Evolutionary conservation across 2,329 filamentous ascomycete species (phyloP).

Genomic region (Pseudogymnoascus sp.): DNA sequence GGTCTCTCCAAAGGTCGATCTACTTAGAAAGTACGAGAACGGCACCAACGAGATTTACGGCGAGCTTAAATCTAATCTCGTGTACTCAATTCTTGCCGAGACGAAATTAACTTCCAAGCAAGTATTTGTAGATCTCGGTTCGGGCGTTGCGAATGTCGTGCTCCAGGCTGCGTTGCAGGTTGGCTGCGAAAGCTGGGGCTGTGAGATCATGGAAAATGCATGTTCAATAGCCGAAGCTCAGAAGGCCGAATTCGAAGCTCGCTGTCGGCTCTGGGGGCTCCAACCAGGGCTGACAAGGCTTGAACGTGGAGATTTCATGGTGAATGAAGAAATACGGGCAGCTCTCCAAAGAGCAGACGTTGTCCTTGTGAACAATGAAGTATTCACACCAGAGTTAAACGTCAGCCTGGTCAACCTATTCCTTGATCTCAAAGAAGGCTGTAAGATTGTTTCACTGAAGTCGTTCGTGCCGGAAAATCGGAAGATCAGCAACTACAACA

Average conservation of each 20-base stretch:
- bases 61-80: conserved; percentile 78
- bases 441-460: conserved; percentile 83
- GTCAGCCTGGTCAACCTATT: conserved; percentile 81
- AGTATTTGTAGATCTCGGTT: conserved; percentile 90
- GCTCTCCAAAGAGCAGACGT: conserved; percentile 81
- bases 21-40: conserved; percentile 76
- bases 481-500: conserved; percentile 63
- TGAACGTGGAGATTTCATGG: conserved; percentile 75
- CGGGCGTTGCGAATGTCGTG: conserved; percentile 92
- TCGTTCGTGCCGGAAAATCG: conserved; percentile 79
- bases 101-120: conserved; percentile 72
- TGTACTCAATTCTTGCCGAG: conserved; percentile 70
- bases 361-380: conserved; percentile 97
- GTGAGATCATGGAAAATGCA: conserved; percentile 90
- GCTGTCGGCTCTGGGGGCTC: conserved; percentile 85
- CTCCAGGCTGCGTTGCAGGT: conserved; percentile 88
- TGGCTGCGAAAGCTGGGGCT: conserved; percentile 91
- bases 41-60: conserved; percentile 93
- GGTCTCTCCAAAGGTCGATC: conserved; percentile 80
- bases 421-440: conserved; percentile 83
- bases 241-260: conserved; percentile 71
- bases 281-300: conserved; percentile 71
- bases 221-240: conserved; percentile 75
- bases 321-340: conserved; percentile 59
- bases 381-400: conserved; percentile 83